Conservation (phyloP, 305 asterid species). For the Fraxinus velutina region DNA sequence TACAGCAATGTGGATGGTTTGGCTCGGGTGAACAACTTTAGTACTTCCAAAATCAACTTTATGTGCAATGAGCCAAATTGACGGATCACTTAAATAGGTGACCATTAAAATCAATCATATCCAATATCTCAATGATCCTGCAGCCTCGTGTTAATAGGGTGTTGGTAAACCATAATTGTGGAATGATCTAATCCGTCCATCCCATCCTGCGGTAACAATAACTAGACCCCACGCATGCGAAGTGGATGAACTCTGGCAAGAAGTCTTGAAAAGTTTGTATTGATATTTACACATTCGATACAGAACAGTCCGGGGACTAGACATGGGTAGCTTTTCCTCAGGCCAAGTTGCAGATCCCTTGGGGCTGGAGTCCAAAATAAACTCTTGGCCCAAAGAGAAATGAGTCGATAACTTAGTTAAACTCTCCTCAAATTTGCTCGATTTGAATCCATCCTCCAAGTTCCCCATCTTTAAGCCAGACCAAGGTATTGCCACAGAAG, state of each 20-base stretch:
- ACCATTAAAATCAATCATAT: conserved; percentile 24
- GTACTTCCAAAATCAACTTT: conserved; percentile 28
- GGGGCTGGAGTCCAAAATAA: conserved; percentile 50
- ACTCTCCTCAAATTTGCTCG: conserved; percentile 18
- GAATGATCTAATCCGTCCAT: conserved; percentile 78
- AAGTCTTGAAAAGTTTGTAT: conserved; percentile 56
- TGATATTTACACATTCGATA: conserved; percentile 54
- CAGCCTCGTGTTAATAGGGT: conserved; percentile 35
- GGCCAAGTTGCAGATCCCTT: conserved; percentile 96
- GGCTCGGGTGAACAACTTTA: conserved; percentile 25
- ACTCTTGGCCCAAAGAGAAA: conserved; percentile 57
- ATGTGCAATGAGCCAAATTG: conserved; percentile 26
- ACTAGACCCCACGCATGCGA: conserved; percentile 82
- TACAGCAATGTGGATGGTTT: conserved; percentile 20
- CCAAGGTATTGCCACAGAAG: conserved; percentile 87
- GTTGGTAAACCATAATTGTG: conserved; percentile 84
- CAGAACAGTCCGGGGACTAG: conserved; percentile 30
- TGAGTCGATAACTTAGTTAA: conserved; percentile 34
- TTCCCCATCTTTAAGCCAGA: conserved; percentile 42
- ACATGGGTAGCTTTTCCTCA: conserved; percentile 70
- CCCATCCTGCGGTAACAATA: conserved; percentile 75
- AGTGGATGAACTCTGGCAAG: conserved; percentile 56
- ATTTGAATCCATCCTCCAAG: conserved; percentile 24
- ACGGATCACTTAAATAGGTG: conserved; percentile 15
- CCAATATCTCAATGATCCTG: conserved; percentile 12